phyloP scores from a whole-genome alignment of 345 rosid genomes.

The Gossypium australe region DNA sequence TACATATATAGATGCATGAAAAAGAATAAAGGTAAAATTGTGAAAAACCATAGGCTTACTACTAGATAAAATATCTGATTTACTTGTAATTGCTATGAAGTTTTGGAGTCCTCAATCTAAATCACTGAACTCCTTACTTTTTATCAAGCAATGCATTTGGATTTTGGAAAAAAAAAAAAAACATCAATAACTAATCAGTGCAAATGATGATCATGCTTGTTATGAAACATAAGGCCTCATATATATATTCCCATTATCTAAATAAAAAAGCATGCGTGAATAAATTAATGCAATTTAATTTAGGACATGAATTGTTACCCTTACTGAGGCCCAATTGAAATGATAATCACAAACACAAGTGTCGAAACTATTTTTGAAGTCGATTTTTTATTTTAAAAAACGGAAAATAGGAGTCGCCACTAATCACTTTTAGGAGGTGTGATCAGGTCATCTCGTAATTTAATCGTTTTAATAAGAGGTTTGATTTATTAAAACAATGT shows the following conservation, averaged over 20 bases:
- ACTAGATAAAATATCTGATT: too few relatives aligned
- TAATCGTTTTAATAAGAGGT: too few relatives aligned
- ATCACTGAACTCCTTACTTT: neutral
- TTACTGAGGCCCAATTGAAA: neutral
- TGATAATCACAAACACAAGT: neutral
- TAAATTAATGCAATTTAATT: neutral
- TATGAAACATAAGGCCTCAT: neutral
- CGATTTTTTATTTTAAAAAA: too few relatives aligned
- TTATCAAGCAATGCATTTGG: neutral
- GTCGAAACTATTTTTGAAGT: too few relatives aligned
- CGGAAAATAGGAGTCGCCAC: too few relatives aligned
- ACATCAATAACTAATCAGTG: neutral
- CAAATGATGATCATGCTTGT: neutral
- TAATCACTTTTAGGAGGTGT: too few relatives aligned
- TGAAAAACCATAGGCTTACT: neutral
- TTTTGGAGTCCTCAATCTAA: neutral
- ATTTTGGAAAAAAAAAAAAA: neutral
- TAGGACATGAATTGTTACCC: neutral
- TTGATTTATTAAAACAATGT: too few relatives aligned
- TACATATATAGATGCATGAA: neutral
- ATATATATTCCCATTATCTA: neutral
- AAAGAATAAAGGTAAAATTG: neutral
- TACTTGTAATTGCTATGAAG: neutral
- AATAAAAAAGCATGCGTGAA: neutral
- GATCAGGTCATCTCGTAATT: too few relatives aligned